Conservation (phyloP, 108 stramenopile genomes). For the Skeletonema grethae region DNA sequence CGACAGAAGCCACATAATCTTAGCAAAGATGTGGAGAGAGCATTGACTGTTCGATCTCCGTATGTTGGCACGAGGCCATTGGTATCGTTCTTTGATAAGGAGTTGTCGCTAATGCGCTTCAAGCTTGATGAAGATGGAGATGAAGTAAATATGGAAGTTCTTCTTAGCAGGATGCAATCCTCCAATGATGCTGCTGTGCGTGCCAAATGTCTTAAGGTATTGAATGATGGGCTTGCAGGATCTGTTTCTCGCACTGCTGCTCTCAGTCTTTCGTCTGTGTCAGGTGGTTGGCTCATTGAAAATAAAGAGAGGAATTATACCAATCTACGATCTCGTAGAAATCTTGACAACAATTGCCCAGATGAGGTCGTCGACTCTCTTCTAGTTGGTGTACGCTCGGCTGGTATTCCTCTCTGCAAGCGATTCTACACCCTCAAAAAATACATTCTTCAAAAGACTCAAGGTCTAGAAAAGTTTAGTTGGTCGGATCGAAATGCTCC, state of each 20-base stretch:
- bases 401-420: conserved; percentile 44
- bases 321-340: conserved; percentile 37
- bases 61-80: conserved; percentile 39
- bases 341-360: conserved; percentile 55
- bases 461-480: conserved; percentile 40
- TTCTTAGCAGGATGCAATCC: conserved; percentile 40
- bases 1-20: conserved; percentile 49
- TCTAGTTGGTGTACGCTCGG: conserved; percentile 45
- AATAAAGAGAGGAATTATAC: conserved; percentile 51
- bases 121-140: conserved; percentile 24
- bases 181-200: conserved; percentile 41
- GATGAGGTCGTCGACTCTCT: conserved; percentile 47
- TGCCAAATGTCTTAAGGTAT: conserved; percentile 38
- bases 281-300: conserved; percentile 52
- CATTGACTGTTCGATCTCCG: conserved; percentile 46
- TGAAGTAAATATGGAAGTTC: conserved; percentile 50
- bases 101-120: conserved; percentile 45
- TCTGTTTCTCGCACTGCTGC: conserved; percentile 36
- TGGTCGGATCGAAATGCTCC: conserved; percentile 58
- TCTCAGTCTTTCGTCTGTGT: conserved; percentile 32
- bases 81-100: conserved; percentile 52
- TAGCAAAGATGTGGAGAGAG: conserved; percentile 49
- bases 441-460: conserved; percentile 40
- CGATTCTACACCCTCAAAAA: conserved; percentile 53
- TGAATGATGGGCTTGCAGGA: conserved; percentile 44